Evolutionary conservation across 805 yeast genomes (phyloP), one percentile per base, ranked within the genome.

Genomic region (Pichia insulana): DNA sequence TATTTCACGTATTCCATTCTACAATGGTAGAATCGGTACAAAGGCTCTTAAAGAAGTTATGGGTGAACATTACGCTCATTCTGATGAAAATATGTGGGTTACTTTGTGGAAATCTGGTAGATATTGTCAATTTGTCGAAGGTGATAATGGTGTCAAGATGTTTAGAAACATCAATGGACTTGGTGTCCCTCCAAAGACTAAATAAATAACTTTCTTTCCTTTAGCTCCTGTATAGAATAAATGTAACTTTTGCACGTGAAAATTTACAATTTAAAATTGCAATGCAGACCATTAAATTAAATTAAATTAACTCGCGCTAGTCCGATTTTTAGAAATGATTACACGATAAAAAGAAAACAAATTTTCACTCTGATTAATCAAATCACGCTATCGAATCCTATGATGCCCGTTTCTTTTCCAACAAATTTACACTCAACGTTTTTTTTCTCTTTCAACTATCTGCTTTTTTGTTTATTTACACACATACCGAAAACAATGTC

Each of bases 1-100:
- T 62, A 79, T 76, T 49, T 80, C 89, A 10, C 71, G 94, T 62
- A 83, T 85, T 51, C 95, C 95, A 37, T 86, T 86, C 68, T 85
- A 85, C 71, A 80, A 83, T 54, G 94, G 81, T n/a, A 73, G 90
- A 62, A 77, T 75, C 56, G 92, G 83, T 38, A 71, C 86, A 46
- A 86, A 67, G 47, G 90, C 84, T 42, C 80, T 85, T 63, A 76
- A 79, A 67, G 76, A 79, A 63, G 90, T 82, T 47, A 80, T 85
- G 92, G 95, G 95, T 54, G 72, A 74, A 50, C 87, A 83, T 63
- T 86, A 85, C 69, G 71, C 69, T 47, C 64, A 73, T 55, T 65
- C 71, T 42, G 80, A 71, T 50, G 85, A 84, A 63, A 83, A 74
- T 69, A 81, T 86, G 87, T 77, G 83, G 78, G 58, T 61, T 41